Conservation (phyloP, 140 eudicot genomes). For the Bidens hawaiensis region DNA sequence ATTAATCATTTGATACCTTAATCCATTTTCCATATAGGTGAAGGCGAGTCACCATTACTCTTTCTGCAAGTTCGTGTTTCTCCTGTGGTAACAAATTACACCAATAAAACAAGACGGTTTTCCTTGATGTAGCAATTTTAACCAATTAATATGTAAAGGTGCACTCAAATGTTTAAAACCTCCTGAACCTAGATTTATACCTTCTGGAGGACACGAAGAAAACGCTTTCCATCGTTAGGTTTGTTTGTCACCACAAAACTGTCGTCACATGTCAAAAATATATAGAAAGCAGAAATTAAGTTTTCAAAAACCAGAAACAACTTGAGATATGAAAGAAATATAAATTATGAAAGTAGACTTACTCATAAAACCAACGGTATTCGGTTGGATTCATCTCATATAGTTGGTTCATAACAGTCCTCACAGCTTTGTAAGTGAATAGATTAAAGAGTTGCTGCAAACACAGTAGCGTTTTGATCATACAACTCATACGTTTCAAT, state of each 20-base stretch:
- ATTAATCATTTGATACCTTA: slow-evolving; percentile 42
- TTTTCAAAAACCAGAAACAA: slow-evolving; percentile 4
- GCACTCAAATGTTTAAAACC: background rate
- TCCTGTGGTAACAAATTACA: slow-evolving; percentile 45
- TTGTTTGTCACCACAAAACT: slow-evolving; percentile 72
- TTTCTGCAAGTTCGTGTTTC: slow-evolving; percentile 85
- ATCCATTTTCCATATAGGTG: slow-evolving; percentile 91
- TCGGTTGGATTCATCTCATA: slow-evolving; percentile 94
- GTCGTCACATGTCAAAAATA: no score
- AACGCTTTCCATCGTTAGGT: slow-evolving; percentile 65
- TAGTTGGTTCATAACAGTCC: slow-evolving; percentile 91
- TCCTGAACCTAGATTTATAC: slow-evolving; percentile 13
- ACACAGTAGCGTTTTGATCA: slow-evolving; percentile 15
- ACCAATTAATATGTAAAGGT: background rate
- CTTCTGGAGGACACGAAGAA: slow-evolving; percentile 83
- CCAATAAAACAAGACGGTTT: slow-evolving; percentile 10
- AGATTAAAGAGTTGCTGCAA: slow-evolving; percentile 82
- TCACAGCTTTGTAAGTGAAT: slow-evolving; percentile 96
- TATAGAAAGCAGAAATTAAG: background rate
- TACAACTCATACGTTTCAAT: background rate
- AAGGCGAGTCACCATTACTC: slow-evolving; percentile 95
- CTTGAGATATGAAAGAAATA: background rate
- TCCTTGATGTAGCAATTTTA: background rate
- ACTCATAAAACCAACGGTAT: slow-evolving; percentile 93
- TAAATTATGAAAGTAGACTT: slow-evolving; percentile 43